Base-by-base conservation (phyloP, 1,284 basidiomycete species). In the Phenoliferia sp. region DNA sequence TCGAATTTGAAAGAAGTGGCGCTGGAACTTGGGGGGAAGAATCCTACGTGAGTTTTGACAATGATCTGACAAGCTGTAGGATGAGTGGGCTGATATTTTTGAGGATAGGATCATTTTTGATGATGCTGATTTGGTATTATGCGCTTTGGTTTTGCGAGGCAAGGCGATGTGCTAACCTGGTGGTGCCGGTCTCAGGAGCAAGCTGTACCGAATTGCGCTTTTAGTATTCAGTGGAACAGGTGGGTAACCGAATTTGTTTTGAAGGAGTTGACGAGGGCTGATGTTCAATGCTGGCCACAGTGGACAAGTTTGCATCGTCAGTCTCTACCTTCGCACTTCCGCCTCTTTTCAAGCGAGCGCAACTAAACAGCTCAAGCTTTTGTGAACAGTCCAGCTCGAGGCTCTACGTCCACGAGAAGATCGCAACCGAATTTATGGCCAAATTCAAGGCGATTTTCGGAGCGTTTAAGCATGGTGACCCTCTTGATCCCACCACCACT, bases 11-110 rank as follows among this genome's bases (percentile, higher is more conserved):
- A 80, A 73, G 77, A 77, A 65, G 73, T 80, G 31, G 74, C 75
- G 15, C 77, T 80, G 64, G 79, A 81, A 66, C 72, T 81, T 0
- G 79, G 80, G 28, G 80, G 80, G 34, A 81, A 81, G 68, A 75
- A 75, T 34, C 76, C 77, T 56, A 74, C 73, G 36, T 57, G 28
- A 5, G 56, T n/a, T 29, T 2, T 29, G 32, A 17, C 26, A 3
- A 33, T 33, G 54, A 3, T 1, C 22, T 3, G 7, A 10, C 10
- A 3, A 12, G 31, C 34, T 57, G 26, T 3, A 10, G 26, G 5
- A 16, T 17, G 7, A 33, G 9, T 4, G 4, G 22, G 48, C 48
- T 52, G 48, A 52, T 26, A 44, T 16, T n/a, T 17, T 4, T 3
- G 31, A 4, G 12, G 19, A 29, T n/a, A 57, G 56, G 2, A 73